Percentiles rank a stretch among this genome's conserved stretches.
These are phyloP conservation scores for Escovopsis sp. DNA, from an alignment of 2,329 filamentous ascomycete species.

Conservation along the genomic window DNA sequence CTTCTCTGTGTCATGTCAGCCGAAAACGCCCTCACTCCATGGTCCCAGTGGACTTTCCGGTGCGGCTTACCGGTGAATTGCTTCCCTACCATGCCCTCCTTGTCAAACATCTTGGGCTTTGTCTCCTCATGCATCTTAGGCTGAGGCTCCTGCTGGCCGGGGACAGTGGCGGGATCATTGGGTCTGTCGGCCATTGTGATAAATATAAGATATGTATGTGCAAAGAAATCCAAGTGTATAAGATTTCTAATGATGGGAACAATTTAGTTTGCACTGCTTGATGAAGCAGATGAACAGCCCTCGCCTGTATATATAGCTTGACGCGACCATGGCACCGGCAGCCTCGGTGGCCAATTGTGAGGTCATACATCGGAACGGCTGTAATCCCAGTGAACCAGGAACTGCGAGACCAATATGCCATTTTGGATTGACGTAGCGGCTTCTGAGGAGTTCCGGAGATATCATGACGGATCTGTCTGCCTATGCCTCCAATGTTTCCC, in stretches of 20 bases:
- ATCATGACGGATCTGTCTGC: no score
- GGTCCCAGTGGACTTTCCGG: no score
- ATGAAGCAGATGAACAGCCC: background rate
- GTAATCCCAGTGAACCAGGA: no score
- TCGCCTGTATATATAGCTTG: background rate
- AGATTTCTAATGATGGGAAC: background rate
- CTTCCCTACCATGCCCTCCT: conserved; percentile 35
- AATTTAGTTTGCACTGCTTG: background rate
- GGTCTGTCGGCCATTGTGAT: background rate
- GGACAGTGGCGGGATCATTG: background rate
- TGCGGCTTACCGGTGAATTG: conserved; percentile 34
- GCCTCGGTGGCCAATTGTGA: background rate
- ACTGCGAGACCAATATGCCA: no score
- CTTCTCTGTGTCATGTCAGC: conserved; percentile 16
- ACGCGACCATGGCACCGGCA: background rate
- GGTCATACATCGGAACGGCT: background rate
- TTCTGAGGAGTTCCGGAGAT: no score
- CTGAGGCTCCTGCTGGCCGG: background rate
- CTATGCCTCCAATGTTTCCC: no score
- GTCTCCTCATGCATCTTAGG: background rate
- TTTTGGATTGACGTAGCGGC: no score
- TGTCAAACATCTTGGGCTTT: conserved; percentile 30
- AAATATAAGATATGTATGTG: background rate
- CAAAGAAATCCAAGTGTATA: background rate
- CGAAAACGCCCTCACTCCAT: no score